Evolutionary conservation across 2,329 filamentous ascomycete genomes (phyloP), one percentile per base, ranked within the genome.

Genomic region (Fusarium decemcellulare): DNA sequence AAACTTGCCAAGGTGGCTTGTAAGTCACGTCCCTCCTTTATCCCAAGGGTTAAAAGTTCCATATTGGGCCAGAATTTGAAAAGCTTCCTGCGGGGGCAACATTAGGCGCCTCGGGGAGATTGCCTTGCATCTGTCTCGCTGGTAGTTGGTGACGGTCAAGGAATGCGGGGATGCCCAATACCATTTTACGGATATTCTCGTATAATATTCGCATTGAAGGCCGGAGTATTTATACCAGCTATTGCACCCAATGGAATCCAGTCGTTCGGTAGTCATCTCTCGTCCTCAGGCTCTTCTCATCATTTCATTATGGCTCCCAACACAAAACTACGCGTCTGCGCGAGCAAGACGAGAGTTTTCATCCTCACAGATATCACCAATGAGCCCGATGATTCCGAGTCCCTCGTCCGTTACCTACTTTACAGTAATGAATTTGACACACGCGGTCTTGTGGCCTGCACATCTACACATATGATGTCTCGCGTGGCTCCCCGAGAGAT

Each of bases 331-430:
- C 50, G 50, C 5, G 36, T 30, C n/a, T 53, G 50, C 6, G 27
- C 30, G 36, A 40, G 30, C 23, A 53, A 53, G 50, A 29, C 36
- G 2, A 53, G 50, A 2, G 50, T 53, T 36, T 40, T 53, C 34
- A 53, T 53, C 50, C 50, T 53, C 5, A 53, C 50, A 6, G 50
- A 53, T 23, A 53, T 53, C 36, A 53, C 50, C 4, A 53, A 53
- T 11, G 50, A 51, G 9, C 48, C 48, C 14, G 48, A 51, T 14
- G 48, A 51, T 32, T 51, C 48, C 6, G 48, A 51, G 48, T 51
- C 48, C 2, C 9, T 51, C 2, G 48, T 51, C 2, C 48, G 48
- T 5, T 51, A 51, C 34, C 15, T 51, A 8, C 48, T 51, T 6
- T 51, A 51, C 14, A 51, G 48, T 18, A 51, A 51, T 39, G 48